Conservation (phyloP, 805 yeast species). For the Pichia cephalocereana region DNA sequence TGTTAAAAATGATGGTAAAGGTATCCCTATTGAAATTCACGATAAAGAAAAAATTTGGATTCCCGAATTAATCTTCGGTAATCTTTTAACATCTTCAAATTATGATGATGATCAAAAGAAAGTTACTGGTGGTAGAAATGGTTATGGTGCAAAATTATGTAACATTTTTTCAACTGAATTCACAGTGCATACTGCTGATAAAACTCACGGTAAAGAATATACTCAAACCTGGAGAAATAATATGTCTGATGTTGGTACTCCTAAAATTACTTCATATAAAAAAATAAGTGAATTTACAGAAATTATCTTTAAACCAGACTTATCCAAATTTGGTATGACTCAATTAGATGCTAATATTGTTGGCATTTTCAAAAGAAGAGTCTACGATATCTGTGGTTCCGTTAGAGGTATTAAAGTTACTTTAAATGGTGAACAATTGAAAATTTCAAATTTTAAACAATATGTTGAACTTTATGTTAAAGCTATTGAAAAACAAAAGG, state of each 20-base stretch:
- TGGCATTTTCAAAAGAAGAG: conserved; percentile 85
- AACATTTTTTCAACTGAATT: conserved; percentile 90
- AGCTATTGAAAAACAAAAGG: conserved; percentile 51
- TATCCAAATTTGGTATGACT: conserved; percentile 78
- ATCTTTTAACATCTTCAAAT: conserved; percentile 87
- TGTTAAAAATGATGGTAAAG: conserved; percentile 87
- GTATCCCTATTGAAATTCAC: conserved; percentile 93
- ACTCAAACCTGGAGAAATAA: conserved; percentile 81
- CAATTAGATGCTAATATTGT: conserved; percentile 71
- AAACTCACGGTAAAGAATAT: conserved; percentile 50
- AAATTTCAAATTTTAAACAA: conserved; percentile 66
- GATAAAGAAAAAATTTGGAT: conserved; percentile 85
- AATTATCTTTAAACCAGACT: conserved; percentile 82
- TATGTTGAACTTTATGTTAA: conserved; percentile 86
- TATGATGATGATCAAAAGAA: conserved; percentile 93
- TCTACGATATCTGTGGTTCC: conserved; percentile 91
- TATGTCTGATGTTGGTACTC: conserved; percentile 71
- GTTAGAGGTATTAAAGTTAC: conserved; percentile 73
- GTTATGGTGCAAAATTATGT: conserved; percentile 96
- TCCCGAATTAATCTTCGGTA: conserved; percentile 95
- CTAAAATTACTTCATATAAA: conserved; percentile 54
- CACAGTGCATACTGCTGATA: conserved; percentile 82
- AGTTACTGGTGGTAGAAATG: conserved; percentile 98
- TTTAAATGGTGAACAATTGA: conserved; percentile 65
- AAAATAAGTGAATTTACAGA: conserved; percentile 72